These are phyloP conservation scores for Bruguiera sexangula DNA, from an alignment of 345 rosid species.

Conservation along the genomic window DNA sequence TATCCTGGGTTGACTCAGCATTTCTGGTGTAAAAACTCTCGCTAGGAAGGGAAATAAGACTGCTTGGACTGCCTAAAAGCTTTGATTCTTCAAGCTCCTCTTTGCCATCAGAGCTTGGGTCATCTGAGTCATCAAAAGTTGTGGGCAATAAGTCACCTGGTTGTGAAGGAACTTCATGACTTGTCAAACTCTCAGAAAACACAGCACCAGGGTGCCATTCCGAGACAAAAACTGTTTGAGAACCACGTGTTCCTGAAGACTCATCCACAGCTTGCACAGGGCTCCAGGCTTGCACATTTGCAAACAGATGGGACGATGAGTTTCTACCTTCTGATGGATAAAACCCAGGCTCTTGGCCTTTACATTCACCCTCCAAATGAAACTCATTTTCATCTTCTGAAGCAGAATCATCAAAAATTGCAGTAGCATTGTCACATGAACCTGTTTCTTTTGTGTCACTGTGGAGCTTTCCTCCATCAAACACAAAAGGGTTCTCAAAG, in stretches of 20 bases:
- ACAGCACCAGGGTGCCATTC: constrained; percentile 30
- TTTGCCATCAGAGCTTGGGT: constrained; percentile 20
- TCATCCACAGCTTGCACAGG: constrained; percentile 18
- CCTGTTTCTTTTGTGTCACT: constrained; percentile 32
- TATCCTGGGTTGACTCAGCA: constrained; percentile 6
- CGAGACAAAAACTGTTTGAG: constrained; percentile 33
- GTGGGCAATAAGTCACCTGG: constrained; percentile 38
- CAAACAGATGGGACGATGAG: constrained; percentile 29
- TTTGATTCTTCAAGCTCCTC: constrained; percentile 14
- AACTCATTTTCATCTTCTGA: constrained; percentile 51
- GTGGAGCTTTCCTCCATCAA: constrained; percentile 37
- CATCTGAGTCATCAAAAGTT: constrained; percentile 52
- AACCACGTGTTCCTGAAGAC: constrained; percentile 25
- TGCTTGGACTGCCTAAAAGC: constrained; percentile 14
- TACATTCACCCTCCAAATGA: constrained; percentile 32
- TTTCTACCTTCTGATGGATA: constrained; percentile 36
- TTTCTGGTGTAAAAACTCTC: constrained; percentile 17
- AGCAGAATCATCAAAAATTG: constrained; percentile 62
- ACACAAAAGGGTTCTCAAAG: constrained; percentile 41
- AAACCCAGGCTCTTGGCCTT: constrained; percentile 28
- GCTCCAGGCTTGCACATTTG: constrained; percentile 37
- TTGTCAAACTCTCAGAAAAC: constrained; percentile 39
- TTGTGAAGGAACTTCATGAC: constrained; percentile 39
- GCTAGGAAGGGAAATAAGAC: constrained; percentile 3
- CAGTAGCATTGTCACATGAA: constrained; percentile 32